Evolutionary conservation across 2,329 filamentous ascomycete genomes (phyloP), one percentile per base, ranked within the genome.

Genomic region (Diaporthe sp.): DNA sequence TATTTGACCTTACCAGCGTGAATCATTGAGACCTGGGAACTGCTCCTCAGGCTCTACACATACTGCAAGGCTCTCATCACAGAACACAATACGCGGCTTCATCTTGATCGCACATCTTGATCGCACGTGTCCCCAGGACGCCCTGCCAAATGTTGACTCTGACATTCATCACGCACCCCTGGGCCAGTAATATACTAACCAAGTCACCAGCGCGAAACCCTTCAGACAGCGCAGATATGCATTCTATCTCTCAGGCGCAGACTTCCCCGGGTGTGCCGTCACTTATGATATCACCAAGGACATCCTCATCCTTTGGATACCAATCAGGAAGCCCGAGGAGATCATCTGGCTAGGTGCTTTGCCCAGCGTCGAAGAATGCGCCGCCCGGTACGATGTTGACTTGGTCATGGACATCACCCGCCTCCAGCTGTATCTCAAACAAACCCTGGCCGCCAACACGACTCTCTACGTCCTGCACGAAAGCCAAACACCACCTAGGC

Each of bases 261-360:
- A 90, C 81, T 88, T 90, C 75, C 83, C 88, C 2, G 87, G 88
- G 77, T 90, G 88, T 78, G 84, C 84, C 65, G 85, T 89, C 44
- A 91, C 90, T 2, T 91, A 91, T 78, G 88, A 91, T 75, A 86
- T 91, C 65, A 83, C 80, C 30, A 84, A 84, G 15, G 93, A 96
- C 80, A 84, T 85, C 30, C 88, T 97, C 73, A 90, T 88, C 7
- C 88, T 96, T 37, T 97, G 93, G 89, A 91, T 96, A 63, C 93
- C 94, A 2, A 89, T 90, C 78, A 90, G 92, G 76, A 90, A 93
- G 77, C 90, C 89, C 19, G 86, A 85, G 22, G 86, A 88, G 77
- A 85, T 89, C 15, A 88, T 94, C 65, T 94, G 89, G 88, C 90
- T 89, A 79, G 93, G 93, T 22, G 86, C 85, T 44, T 89, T 88